Evolutionary conservation across 345 rosid genomes (phyloP).

Genomic region (Camelina neglecta): DNA sequence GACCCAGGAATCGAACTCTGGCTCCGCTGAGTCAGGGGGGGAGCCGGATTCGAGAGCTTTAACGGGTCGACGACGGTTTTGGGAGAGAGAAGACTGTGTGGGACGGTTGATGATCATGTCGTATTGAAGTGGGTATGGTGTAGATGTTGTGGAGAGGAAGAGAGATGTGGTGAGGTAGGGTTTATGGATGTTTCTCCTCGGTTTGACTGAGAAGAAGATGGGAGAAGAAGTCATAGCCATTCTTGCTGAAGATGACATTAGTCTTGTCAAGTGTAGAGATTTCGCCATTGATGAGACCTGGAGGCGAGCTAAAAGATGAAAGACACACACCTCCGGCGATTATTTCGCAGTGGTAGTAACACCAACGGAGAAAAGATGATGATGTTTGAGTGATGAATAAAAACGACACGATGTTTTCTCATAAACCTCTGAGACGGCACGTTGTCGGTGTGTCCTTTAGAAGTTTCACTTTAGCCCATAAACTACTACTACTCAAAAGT

Average conservation of each 20-base stretch:
- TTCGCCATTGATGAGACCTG: constrained; percentile 44
- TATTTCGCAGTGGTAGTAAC: not conserved
- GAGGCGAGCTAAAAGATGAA: constrained; percentile 25
- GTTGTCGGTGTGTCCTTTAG: not conserved
- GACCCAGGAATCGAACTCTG: constrained; percentile 79
- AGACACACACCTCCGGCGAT: constrained; percentile 29
- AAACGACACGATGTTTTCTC: constrained; percentile 37
- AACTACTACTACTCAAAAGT: no score
- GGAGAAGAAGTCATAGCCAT: constrained; percentile 10
- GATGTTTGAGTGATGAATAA: not conserved
- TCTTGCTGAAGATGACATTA: constrained; percentile 43
- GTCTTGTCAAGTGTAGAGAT: constrained; percentile 49
- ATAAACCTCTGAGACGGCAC: not conserved
- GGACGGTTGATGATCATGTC: constrained; percentile 85
- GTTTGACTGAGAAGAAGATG: constrained; percentile 40
- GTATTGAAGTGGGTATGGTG: constrained; percentile 86
- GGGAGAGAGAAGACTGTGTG: constrained; percentile 52
- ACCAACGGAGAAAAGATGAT: constrained; percentile 23
- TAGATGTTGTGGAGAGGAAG: constrained; percentile 63
- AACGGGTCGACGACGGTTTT: constrained; percentile 51
- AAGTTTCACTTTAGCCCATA: not conserved
- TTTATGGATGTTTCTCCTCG: constrained; percentile 39
- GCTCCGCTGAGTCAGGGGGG: constrained; percentile 33
- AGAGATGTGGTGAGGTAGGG: constrained; percentile 38
- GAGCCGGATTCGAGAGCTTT: constrained; percentile 45